Evolutionary conservation across 140 eudicot genomes (phyloP), one percentile per base, ranked within the genome.

Genomic region (Ambrosia hybrid): DNA sequence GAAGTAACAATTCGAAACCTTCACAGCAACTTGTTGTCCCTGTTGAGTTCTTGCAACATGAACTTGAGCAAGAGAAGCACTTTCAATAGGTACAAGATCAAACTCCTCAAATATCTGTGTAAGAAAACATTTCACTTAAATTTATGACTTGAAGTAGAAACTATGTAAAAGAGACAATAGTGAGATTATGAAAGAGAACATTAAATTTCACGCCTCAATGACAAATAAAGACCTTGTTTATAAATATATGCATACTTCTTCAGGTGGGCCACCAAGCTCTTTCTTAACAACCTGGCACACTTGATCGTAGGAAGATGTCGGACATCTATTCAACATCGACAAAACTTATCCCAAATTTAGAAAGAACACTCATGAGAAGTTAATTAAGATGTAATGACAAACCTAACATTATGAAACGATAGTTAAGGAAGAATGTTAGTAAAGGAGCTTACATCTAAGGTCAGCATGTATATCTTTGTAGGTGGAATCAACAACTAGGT

Each of bases 11-110:
- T 41, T 37, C 52, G 39, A 63, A 68, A 92, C 98, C 93, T 93
- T 90, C 46, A 90, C 96, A 48, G 97, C 98, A 82, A 93, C 97
- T 84, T 87, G 87, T 77, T 87, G 83, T 68, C 98, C 98, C 75
- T 90, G 83, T 41, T 80, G 91, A 65, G 91, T 84, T 17, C 80
- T 84, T 16, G 98, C 98, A 76, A 84, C 83, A 76, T 93, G 98
- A 76, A 93, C 98, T 71, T 93, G 97, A 14, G 98, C 98, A 73
- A 93, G 95, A 26, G 98, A 90, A 79, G 98, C 98, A 87, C 97
- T 90, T 56, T 97, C 98, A 57, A 93, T 83, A 11, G 97, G 98
- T 56, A 78, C 91, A 69, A 94, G 96, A 80, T 93, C 91, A 79
- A 93, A 93, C 73, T 90, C 95, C 49, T 83, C 79, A 80, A 93